Evolutionary conservation across 176 grass and related monocot genomes (phyloP), one percentile per base, ranked within the genome.

Genomic region (barley (Hordeum vulgare)): DNA sequence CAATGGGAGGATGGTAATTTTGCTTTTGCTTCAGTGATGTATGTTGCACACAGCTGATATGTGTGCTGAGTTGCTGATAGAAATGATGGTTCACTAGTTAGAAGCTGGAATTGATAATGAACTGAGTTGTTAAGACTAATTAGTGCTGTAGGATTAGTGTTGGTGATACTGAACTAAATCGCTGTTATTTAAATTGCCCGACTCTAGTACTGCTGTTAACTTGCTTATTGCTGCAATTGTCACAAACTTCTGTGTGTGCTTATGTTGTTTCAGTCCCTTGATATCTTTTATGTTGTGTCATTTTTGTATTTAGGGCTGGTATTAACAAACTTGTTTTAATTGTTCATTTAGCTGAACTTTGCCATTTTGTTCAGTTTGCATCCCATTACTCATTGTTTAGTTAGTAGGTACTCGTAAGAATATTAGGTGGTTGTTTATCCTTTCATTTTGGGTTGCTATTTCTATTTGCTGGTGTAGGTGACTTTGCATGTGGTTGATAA

Each of bases 81-180:
- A 79, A 83, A 39, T 79, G 67, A 83, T 86, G 29, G 47, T 83
- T 90, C 44, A 20, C 66, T 74, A 59, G n/a, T 64, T 86, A 86
- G 88, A 86, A 90, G 58, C 66, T 82, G 59, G 66, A 83, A 51
- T 86, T 79, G 45, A 24, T 37, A 61, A 67, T 74, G 45, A 83
- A 83, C 84, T 71, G 25, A 35, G 28, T 72, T 49, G 59, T 64
- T 86, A 81, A 81, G 83, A 72, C 47, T 78, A 86, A 39, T 53
- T 84, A 73, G 35, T 49, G 41, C 34, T 86, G 35, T 63, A 58
- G 58, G 74, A 27, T 44, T 47, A 77, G 57, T 58, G 49, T 60
- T 74, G 59, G 37, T 90, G 66, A 73, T 36, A 86, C 78, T 66
- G 34, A 86, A 61, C 57, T 78, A 82, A 57, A 40, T 79, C 66